A percentile compares a stretch with the other conserved stretches of the same genome.
phyloP scores from a whole-genome alignment of 768 basidiomycete genomes.

The Pleurotus cornucopiae region DNA sequence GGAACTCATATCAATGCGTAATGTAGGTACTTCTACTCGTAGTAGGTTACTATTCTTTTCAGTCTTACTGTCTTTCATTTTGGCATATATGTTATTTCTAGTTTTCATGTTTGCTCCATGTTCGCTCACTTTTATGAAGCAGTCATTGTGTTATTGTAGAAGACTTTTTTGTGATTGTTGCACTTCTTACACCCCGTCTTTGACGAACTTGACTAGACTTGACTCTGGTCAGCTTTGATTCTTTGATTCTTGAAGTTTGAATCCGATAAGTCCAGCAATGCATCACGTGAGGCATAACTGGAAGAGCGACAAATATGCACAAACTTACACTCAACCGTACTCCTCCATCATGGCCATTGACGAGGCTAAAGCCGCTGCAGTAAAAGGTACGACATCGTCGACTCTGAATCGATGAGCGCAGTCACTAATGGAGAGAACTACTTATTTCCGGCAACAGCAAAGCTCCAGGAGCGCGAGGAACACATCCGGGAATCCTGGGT shows the following conservation, averaged over 20 bases:
- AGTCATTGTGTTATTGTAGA: too few species aligned
- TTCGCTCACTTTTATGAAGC: too few species aligned
- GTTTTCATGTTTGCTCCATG: too few species aligned
- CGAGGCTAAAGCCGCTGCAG: constrained; percentile 40
- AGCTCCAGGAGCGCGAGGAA: constrained; percentile 65
- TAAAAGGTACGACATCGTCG: constrained; percentile 36
- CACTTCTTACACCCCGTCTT: too few species aligned
- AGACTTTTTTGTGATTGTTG: too few species aligned
- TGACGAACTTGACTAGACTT: too few species aligned
- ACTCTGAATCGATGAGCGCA: background rate
- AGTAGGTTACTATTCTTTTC: background rate
- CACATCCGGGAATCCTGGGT: constrained; percentile 91
- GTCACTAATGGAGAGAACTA: background rate
- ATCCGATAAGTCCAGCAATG: too few species aligned
- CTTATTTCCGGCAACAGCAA: constrained; percentile 35
- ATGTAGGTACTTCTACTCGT: background rate
- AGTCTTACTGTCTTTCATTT: too few species aligned
- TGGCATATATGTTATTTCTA: too few species aligned
- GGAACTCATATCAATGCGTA: constrained; percentile 5
- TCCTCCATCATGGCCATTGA: constrained; percentile 33
- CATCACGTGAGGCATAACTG: too few species aligned
- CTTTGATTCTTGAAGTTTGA: too few species aligned
- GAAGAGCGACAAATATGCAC: background rate
- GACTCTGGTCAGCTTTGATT: too few species aligned
- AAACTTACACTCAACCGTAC: constrained; percentile 3